phyloP scores from a whole-genome alignment of 163 green algal genomes.

The Chlorella variabilis region DNA sequence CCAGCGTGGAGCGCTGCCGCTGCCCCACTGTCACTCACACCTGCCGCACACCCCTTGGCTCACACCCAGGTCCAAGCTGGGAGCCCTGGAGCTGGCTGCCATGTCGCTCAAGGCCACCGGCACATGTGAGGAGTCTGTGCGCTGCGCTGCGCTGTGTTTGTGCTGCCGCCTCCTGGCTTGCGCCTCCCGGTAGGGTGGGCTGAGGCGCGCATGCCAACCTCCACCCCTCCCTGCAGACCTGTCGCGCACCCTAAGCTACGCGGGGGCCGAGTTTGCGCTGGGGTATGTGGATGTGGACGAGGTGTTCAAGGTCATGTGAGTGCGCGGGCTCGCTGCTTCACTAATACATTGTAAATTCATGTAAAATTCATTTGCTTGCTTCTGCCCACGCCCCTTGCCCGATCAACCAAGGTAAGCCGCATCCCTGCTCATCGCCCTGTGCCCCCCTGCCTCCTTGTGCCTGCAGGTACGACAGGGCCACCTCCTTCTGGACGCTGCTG shows the following conservation, averaged over 20 bases:
- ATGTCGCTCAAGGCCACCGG: slow-evolving; percentile 68
- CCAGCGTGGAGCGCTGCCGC: too few species aligned
- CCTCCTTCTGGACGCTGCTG: slow-evolving; percentile 73
- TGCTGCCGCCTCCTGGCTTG: too few species aligned
- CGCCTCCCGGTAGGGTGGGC: too few species aligned
- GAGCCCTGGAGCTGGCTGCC: slow-evolving; percentile 80
- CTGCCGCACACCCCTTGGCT: background rate
- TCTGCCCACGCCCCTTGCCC: background rate
- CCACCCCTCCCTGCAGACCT: slow-evolving; percentile 70
- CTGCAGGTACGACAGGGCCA: slow-evolving; percentile 74
- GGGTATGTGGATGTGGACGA: slow-evolving; percentile 65
- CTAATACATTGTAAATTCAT: too few species aligned
- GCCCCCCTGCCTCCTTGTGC: background rate
- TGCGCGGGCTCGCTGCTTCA: too few species aligned
- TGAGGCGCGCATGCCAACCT: too few species aligned
- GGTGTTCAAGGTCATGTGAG: slow-evolving; percentile 58
- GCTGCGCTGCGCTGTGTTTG: too few species aligned
- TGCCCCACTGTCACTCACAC: background rate
- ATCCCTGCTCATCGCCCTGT: background rate
- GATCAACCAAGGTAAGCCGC: background rate
- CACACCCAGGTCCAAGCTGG: slow-evolving; percentile 63
- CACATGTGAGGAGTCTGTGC: slow-evolving; percentile 14
- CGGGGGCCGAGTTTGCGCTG: slow-evolving; percentile 85
- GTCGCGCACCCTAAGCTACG: slow-evolving; percentile 82
- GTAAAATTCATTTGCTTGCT: background rate